Conservation (phyloP, 768 basidiomycete genomes). For the Pisolithus orientalis region DNA sequence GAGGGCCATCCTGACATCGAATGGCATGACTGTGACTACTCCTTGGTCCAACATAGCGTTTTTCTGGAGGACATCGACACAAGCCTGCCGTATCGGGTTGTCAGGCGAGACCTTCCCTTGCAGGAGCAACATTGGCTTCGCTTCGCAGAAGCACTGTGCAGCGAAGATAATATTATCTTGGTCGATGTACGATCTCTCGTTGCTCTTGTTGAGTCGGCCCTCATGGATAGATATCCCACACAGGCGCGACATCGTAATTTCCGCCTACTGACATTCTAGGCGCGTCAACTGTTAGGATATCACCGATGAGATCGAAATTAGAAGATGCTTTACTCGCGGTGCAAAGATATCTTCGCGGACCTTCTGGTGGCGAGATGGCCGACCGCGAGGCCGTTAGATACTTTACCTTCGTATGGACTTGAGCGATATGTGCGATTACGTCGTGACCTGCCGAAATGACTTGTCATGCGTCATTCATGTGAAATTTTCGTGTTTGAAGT, state of each 20-base stretch:
- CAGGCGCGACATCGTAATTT: constrained; percentile 19
- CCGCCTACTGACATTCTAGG: constrained; percentile 26
- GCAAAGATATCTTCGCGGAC: too few species aligned
- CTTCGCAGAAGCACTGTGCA: constrained; percentile 40
- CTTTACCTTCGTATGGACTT: not conserved
- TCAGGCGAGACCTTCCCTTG: constrained; percentile 17
- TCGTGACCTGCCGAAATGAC: not conserved
- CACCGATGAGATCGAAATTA: not conserved
- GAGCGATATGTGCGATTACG: constrained; percentile 6
- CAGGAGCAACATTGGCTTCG: constrained; percentile 2
- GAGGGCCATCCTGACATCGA: constrained; percentile 10
- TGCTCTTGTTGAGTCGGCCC: not conserved
- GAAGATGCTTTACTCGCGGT: not conserved
- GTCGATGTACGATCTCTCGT: constrained; percentile 34
- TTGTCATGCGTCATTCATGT: not conserved
- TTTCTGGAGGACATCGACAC: constrained; percentile 40
- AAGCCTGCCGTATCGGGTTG: constrained; percentile 40
- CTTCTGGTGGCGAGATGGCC: not conserved
- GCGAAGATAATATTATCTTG: constrained; percentile 49
- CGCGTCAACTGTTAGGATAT: not conserved
- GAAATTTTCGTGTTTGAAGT: not conserved
- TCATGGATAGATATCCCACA: not conserved
- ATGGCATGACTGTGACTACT: constrained; percentile 19
- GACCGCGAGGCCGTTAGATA: too few species aligned
- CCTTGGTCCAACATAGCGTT: constrained; percentile 24